Conservation (phyloP, 768 basidiomycete genomes). For the Leccinum broughii region DNA sequence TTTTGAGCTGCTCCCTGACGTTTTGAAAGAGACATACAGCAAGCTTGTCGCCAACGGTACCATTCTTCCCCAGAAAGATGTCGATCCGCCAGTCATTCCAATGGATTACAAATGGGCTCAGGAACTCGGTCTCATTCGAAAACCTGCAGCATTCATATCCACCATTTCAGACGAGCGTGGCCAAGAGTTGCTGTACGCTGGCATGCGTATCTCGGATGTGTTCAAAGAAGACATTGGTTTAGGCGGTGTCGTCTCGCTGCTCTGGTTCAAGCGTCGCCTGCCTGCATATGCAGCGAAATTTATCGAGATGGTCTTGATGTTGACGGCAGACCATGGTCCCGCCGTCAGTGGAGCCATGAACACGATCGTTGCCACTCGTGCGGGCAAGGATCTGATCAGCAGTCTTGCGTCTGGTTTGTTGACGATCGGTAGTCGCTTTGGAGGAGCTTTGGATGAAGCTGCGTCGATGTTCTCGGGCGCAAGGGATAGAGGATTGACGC, state of each 20-base stretch:
- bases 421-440: slow-evolving; percentile 97
- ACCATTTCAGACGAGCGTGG: slow-evolving; percentile 99
- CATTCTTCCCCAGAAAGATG: slow-evolving; percentile 72
- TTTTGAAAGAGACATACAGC: slow-evolving; percentile 84
- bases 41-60: slow-evolving; percentile 67
- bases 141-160: slow-evolving; percentile 98
- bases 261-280: slow-evolving; percentile 97
- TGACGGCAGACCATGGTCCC: slow-evolving; percentile 98
- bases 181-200: slow-evolving; percentile 96
- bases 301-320: slow-evolving; percentile 99
- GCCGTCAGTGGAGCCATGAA: slow-evolving; percentile 99
- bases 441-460: slow-evolving; percentile 98
- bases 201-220: slow-evolving; percentile 98
- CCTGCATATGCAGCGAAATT: slow-evolving; percentile 96
- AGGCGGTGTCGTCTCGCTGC: slow-evolving; percentile 91
- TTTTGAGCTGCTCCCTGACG: slow-evolving; percentile 91
- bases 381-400: slow-evolving; percentile 98
- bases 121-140: slow-evolving; percentile 96
- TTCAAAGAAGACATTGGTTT: slow-evolving; percentile 98
- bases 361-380: slow-evolving; percentile 97
- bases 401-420: slow-evolving; percentile 94
- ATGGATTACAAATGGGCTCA: slow-evolving; percentile 99
- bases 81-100: slow-evolving; percentile 94
- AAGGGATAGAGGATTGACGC: slow-evolving; percentile 87
- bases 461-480: slow-evolving; percentile 94